Base-by-base conservation (phyloP, 2,329 filamentous ascomycete genomes). In the Didymosphaeria variabile region DNA sequence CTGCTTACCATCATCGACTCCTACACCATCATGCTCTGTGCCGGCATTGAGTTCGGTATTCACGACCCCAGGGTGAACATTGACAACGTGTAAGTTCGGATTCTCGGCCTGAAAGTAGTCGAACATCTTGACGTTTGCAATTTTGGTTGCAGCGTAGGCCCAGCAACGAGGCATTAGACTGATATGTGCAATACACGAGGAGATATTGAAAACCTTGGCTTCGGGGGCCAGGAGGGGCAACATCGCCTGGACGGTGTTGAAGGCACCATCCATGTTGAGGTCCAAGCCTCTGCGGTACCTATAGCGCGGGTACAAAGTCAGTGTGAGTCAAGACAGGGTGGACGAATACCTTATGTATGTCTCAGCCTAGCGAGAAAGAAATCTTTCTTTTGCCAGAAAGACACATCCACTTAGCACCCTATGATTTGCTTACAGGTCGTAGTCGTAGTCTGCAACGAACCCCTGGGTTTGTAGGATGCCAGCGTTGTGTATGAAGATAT, bases 61-160 rank as follows among this genome's bases (percentile, higher is more conserved):
- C 6, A 81, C 65, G 1, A 80, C 65, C 1, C 80, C 80, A 2
- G 80, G 79, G 2, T 81, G 79, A 5, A 81, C 61, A 40, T 69
- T 73, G 6, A 79, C 67, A 44, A 80, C 70, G n/a, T 74, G 69
- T 0, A 80, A 36, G 0, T 70, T 63, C 0, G 79, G 78, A 34
- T 81, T 77, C 62, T 80, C 78, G 2, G 60, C 67, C 6, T 70
- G 66, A 3, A 80, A 59, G 47, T 69, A 77, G 17, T 79, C 75
- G 12, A 79, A 66, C 56, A 82, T 55, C 49, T 77, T 77, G 7
- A 64, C 23, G 1, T 55, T 61, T 0, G 77, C 80, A 6, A 72
- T 59, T 56, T 82, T 81, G 9, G 61, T 70, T 0, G 65, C 57
- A 0, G 72, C 64, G 45, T 80, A 81, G 1, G 66, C 59, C 26